phyloP scores from a whole-genome alignment of 345 rosid species.

The Brassica nigra region DNA sequence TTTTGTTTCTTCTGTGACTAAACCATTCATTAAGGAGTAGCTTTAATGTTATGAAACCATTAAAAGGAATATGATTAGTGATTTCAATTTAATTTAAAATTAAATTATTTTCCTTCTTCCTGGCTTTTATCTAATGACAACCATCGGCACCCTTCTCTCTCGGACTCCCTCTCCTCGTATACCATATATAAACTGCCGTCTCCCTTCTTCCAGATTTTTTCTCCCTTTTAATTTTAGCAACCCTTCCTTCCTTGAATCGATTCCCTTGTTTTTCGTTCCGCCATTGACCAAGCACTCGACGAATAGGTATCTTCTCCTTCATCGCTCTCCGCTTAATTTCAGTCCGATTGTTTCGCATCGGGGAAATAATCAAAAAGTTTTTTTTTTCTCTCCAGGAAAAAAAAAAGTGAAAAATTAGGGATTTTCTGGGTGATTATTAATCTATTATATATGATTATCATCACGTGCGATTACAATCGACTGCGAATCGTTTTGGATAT shows the following conservation, averaged over 20 bases:
- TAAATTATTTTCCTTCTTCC: too few species aligned
- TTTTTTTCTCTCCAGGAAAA: conserved; percentile 2
- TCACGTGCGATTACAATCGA: background rate
- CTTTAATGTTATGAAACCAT: background rate
- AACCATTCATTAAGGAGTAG: background rate
- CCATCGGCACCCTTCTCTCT: background rate
- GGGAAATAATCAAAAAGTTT: background rate
- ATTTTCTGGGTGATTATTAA: background rate
- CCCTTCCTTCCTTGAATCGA: background rate
- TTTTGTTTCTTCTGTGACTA: background rate
- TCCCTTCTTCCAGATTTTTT: background rate
- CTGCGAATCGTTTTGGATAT: background rate
- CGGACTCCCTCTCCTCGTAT: background rate
- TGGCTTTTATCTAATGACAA: too few species aligned
- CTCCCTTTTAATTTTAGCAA: background rate
- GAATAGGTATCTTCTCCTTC: background rate
- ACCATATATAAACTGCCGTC: conserved; percentile 5
- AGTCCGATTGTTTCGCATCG: background rate
- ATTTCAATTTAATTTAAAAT: too few species aligned
- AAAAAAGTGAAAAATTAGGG: background rate
- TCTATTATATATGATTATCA: background rate
- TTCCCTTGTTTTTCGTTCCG: background rate
- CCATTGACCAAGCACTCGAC: conserved; percentile 1
- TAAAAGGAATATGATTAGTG: too few species aligned
- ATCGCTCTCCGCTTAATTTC: background rate